Percentiles rank a stretch among this genome's conserved stretches.
Conservation (phyloP, 257 asterid genomes). For the Gentiana straminea region DNA sequence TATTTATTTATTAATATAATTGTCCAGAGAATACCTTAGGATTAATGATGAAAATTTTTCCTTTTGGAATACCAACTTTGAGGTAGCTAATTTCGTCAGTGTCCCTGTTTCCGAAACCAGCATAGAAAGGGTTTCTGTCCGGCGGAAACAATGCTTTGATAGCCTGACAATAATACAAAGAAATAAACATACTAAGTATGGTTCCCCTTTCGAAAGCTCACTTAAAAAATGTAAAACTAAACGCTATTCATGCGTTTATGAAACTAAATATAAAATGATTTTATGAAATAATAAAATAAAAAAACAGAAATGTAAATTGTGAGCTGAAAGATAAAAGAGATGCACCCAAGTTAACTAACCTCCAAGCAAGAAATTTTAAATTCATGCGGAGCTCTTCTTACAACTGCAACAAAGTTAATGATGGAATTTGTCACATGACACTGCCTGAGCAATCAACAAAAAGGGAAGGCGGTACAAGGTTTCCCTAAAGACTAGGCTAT, state of each 20-base stretch:
- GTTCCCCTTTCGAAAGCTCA: too few relatives aligned
- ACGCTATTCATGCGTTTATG: too few relatives aligned
- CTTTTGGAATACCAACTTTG: slow-evolving; percentile 85
- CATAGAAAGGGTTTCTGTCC: slow-evolving; percentile 82
- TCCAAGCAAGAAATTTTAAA: slow-evolving; percentile 90
- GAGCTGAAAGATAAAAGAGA: too few relatives aligned
- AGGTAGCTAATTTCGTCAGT: slow-evolving; percentile 94
- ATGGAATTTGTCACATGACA: slow-evolving; percentile 3
- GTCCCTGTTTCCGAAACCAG: slow-evolving; percentile 97
- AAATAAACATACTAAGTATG: too few relatives aligned
- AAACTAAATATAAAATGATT: too few relatives aligned
- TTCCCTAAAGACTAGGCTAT: not conserved
- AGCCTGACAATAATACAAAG: slow-evolving; percentile 18
- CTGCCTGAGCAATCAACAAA: not conserved
- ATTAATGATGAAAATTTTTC: slow-evolving; percentile 82
- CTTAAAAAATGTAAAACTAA: too few relatives aligned
- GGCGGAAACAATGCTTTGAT: slow-evolving; percentile 85
- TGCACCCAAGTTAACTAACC: slow-evolving; percentile 33
- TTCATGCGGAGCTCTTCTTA: slow-evolving; percentile 94
- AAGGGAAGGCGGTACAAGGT: not conserved
- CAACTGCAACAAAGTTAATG: slow-evolving; percentile 51
- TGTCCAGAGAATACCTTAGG: slow-evolving; percentile 58
- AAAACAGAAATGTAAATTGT: too few relatives aligned
- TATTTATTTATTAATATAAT: not conserved
- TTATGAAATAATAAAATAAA: too few relatives aligned